Evolutionary conservation across 2,329 filamentous ascomycete species (phyloP), one percentile per base, ranked within the genome.

Genomic region (Plectosphaerella plurivora): DNA sequence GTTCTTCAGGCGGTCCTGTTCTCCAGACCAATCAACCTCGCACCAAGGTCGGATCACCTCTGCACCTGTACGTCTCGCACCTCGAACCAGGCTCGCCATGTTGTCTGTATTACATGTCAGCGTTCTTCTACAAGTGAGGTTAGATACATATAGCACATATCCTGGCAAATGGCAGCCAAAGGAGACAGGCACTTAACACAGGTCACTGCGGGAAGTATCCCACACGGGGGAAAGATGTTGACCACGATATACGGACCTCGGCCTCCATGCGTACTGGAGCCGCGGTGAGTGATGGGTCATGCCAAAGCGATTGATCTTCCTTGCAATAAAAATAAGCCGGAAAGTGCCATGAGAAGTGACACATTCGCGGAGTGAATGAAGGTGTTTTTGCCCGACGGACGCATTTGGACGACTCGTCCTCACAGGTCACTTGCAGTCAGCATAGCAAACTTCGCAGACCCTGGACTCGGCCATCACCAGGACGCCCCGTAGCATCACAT

Each of bases 201-300:
- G 5, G 3, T 22, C n/a, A n/a, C n/a, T 22, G 22, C 3, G 11
- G 28, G 11, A 33, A 33, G 7, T 3, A 8, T 12, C 28, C 11
- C 28, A 10, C 28, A 8, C 8, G 4, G n/a, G n/a, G n/a, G 9
- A 33, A 9, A 4, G 9, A 18, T 44, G 41, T 44, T 20, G 41
- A 44, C 41, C 41, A 44, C 41, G 41, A 44, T 44, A 44, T 44
- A 44, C 41, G 41, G 41, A 44, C 41, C 41, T 44, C 41, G 41
- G 41, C 41, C 41, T 44, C 41, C 41, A 16, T 20, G 16, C n/a
- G 18, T 12, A 18, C 15, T 44, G 16, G 41, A 44, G 41, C 41
- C 41, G 41, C 41, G 41, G 41, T 44, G 41, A 44, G 41, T 44
- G 41, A 44, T 44, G 41, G 41, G 41, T 18, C 41, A 44, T 20